Base-by-base conservation (phyloP, 768 basidiomycete genomes). In the Kwoniella mangroviensis region DNA sequence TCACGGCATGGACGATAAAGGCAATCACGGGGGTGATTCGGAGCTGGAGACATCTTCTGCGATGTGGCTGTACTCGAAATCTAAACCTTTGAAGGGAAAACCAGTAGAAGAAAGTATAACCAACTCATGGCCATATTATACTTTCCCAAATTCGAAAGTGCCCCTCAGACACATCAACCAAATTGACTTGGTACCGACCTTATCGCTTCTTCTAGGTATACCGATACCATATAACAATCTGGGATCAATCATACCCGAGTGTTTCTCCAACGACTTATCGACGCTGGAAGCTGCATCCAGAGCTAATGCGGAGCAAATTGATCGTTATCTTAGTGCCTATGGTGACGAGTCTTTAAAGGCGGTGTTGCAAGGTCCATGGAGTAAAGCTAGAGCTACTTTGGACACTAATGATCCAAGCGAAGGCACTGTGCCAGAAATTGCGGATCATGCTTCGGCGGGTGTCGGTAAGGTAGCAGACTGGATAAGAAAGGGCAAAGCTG, bases 221-320 rank as follows among this genome's bases (percentile, higher is more conserved):
- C 93, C 95, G 0, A 92, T 99, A 51, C 97, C 97, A 0, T 98
- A 91, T 85, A 97, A 95, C 83, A 98, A 95, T 75, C 89, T 99
- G 11, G 97, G 97, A 0, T 89, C 86, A 4, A 84, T 97, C 69
- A 92, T 99, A 40, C 96, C 97, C 0, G 96, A 98, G 78, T 84
- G 96, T 11, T 98, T 99, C 83, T 58, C 55, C 4, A 60, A 59
- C 10, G 65, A 72, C 42, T 34, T 53, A 13, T 34, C 52, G 13
- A 76, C 66, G 3, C 85, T 94, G 3, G 83, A 84, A 40, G 84
- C 84, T 4, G 94, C 93, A 0, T 86, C 94, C 13, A 81, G 87
- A 65, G 81, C 90, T 66, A 96, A 96, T 74, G 86, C 87, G 0
- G 85, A 84, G 5, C 96, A 98, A 81, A 87, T 98, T 60, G 87